Evolutionary conservation across 169 alveolate species (phyloP).

Genomic region (Babesia sp.): DNA sequence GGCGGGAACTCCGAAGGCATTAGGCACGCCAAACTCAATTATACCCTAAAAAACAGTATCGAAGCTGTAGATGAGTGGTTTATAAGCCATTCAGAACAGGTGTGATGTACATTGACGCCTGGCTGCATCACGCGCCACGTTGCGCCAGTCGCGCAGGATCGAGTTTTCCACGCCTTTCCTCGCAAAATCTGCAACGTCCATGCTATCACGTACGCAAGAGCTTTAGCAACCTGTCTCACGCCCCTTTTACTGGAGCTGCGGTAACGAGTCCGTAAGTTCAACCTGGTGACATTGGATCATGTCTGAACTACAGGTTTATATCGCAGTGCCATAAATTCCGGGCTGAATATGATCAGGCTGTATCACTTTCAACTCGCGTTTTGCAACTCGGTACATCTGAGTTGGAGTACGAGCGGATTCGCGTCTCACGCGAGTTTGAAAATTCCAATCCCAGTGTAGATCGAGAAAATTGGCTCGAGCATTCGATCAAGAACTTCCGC

Average conservation of each 20-base stretch:
- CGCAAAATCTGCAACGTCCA: not conserved
- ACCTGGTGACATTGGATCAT: not conserved
- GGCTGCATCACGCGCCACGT: conserved; percentile 3
- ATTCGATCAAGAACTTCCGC: not conserved
- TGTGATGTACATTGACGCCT: conserved; percentile 9
- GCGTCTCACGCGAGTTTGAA: not conserved
- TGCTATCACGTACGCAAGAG: not conserved
- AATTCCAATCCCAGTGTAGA: not conserved
- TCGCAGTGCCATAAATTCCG: conserved; percentile 4
- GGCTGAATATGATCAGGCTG: conserved; percentile 9
- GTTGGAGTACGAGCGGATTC: not conserved
- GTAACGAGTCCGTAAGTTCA: conserved; percentile 35
- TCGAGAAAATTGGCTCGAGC: not conserved
- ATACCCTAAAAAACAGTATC: not conserved
- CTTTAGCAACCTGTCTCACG: not conserved
- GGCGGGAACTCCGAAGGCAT: too few species aligned
- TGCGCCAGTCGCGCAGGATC: conserved; percentile 8
- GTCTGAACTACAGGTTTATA: conserved; percentile 6
- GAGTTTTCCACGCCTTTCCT: not conserved
- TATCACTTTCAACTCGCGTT: conserved; percentile 9
- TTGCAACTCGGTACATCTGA: not conserved
- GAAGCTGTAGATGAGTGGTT: not conserved
- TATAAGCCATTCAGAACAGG: not conserved
- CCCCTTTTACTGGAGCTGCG: not conserved
- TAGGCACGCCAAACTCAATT: not conserved